Conservation (phyloP, 371 early-diverging fungal genomes). For the Cokeromyces recurvatus region DNA sequence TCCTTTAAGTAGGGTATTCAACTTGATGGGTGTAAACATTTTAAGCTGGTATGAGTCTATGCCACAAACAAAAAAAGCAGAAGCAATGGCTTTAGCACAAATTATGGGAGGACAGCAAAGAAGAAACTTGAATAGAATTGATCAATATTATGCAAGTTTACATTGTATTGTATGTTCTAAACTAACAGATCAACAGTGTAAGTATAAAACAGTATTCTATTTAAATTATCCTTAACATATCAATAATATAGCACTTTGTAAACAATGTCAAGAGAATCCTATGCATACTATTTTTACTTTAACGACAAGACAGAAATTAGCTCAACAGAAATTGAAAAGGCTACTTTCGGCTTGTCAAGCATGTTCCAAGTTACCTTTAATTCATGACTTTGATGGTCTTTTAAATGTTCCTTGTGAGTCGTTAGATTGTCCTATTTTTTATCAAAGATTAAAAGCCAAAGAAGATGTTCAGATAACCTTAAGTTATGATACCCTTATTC, state of each 20-base stretch:
- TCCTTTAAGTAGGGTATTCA: slow-evolving; percentile 72
- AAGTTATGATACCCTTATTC: slow-evolving; percentile 23
- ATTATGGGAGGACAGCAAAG: background rate
- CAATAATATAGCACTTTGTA: slow-evolving; percentile 20
- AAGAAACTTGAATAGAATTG: slow-evolving; percentile 18
- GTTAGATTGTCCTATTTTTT: slow-evolving; percentile 39
- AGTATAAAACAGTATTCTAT: too few relatives aligned
- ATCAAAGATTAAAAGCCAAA: slow-evolving; percentile 33
- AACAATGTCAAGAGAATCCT: slow-evolving; percentile 12
- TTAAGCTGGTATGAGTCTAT: slow-evolving; percentile 62
- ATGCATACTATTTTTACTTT: slow-evolving; percentile 15
- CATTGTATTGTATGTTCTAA: slow-evolving; percentile 35
- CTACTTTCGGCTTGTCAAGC: slow-evolving; percentile 23
- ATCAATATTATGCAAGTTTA: slow-evolving; percentile 39
- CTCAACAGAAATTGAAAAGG: slow-evolving; percentile 15
- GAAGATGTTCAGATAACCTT: slow-evolving; percentile 24
- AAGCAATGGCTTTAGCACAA: slow-evolving; percentile 16
- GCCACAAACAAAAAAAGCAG: slow-evolving; percentile 44
- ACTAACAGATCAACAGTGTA: slow-evolving; percentile 18
- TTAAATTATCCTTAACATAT: too few relatives aligned
- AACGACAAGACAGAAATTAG: slow-evolving; percentile 15
- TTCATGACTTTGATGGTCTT: too few relatives aligned
- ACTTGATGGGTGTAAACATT: slow-evolving; percentile 71
- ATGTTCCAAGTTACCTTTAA: slow-evolving; percentile 20
- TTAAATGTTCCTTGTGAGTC: slow-evolving; percentile 37